Evolutionary conservation across 257 asterid genomes (phyloP), one percentile per base, ranked within the genome.

Genomic region (Misopates orontium): DNA sequence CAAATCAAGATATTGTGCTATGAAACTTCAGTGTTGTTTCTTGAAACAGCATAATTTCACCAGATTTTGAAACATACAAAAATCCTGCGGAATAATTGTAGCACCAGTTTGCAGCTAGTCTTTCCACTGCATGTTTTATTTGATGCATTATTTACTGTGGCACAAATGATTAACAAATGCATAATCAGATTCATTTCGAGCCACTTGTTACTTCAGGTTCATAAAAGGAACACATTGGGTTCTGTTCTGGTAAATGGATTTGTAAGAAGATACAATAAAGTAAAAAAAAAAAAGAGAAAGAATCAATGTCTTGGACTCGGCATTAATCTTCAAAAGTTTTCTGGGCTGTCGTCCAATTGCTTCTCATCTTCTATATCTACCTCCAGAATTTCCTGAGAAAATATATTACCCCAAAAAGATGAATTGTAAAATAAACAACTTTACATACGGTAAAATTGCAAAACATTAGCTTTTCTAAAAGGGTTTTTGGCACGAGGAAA

Each of bases 311-410:
- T 20, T 28, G 36, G 36, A 7, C 3, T 7, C 36, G 54, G 54
- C 54, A 32, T 47, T 41, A 44, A 18, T 56, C 59, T 10, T 80
- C 70, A 90, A 54, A 85, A 90, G 76, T 85, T 93, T 69, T 76
- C 92, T 24, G 96, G 99, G 85, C 97, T 93, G 56, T 93, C 97
- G 79, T 93, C 99, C 83, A 93, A 72, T 72, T 93, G 99, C 68
- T 86, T 84, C 83, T 87, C 95, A 76, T 90, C 97, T 73, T 93
- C 98, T 64, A 93, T 86, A 40, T 83, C 96, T 32, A 92, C 98
- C 86, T 89, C 96, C 91, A 89, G 76, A 59, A 92, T 92, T 79
- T 92, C 97, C 97, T 90, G 80, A 4, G n/a, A 59, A 36, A 8
- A n/a, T n/a, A n/a, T n/a, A n/a, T n/a, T n/a, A n/a, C n/a, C n/a